A percentile compares a stretch with the other conserved stretches of the same genome.
Evolutionary conservation across 2,329 filamentous ascomycete species (phyloP).

Genomic region (Fusarium brevicatenulatum): DNA sequence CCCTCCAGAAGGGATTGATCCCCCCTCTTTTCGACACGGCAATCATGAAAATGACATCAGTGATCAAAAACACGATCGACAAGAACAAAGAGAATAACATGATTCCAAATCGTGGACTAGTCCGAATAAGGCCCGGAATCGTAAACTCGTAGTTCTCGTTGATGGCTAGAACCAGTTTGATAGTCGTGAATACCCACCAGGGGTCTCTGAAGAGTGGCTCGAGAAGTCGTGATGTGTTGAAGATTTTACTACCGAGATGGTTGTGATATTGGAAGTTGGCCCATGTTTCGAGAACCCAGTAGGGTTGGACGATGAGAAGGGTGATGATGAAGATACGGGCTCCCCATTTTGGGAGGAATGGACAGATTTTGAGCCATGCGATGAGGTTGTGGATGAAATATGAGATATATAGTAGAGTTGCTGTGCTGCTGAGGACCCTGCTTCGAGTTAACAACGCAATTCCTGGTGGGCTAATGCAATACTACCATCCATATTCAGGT

Average conservation of each 20-base stretch:
- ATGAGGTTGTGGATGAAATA: constrained; percentile 29
- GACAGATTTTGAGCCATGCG: constrained; percentile 25
- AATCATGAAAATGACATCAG: constrained; percentile 28
- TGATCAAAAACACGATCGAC: constrained; percentile 13
- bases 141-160: constrained; percentile 32
- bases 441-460: rapidly evolving
- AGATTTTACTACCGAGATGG: constrained; percentile 10
- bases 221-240: constrained; percentile 11
- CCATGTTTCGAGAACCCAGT: constrained; percentile 30
- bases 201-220: constrained; percentile 23
- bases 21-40: constrained; percentile 23
- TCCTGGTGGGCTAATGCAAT: rapidly evolving
- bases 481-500: constrained; percentile 27
- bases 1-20: constrained; percentile 29
- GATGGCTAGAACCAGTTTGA: constrained; percentile 22
- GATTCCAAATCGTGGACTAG: constrained; percentile 20
- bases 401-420: constrained; percentile 21
- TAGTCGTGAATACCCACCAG: constrained; percentile 26
- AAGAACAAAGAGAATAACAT: constrained; percentile 25
- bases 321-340: constrained; percentile 18
- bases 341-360: constrained; percentile 22
- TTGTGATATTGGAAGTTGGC: constrained; percentile 32
- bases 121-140: constrained; percentile 11
- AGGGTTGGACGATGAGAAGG: constrained; percentile 13
- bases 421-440: constrained; percentile 27